Evolutionary conservation across 306 rosid genomes (phyloP).

Genomic region (Fragaria iinumae): DNA sequence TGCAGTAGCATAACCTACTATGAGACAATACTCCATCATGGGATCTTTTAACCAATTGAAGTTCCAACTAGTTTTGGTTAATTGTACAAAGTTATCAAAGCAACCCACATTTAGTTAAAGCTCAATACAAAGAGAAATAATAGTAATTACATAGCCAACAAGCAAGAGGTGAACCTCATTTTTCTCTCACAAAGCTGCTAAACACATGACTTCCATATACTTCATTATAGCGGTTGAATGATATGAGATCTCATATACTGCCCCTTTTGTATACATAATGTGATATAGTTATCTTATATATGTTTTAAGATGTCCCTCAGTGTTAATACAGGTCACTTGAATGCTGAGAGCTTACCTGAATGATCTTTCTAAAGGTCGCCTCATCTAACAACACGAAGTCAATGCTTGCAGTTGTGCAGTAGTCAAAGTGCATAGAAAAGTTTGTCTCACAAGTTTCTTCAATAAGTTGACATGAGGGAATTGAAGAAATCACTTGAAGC

Average conservation of each 20-base stretch:
- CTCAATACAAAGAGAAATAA: background rate
- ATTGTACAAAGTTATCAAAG: too few species aligned
- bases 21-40: slow-evolving; percentile 4
- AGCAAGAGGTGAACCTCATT: background rate
- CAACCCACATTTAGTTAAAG: background rate
- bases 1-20: slow-evolving; percentile 46
- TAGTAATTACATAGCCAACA: background rate
- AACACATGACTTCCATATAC: background rate
- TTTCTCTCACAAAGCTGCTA: background rate
- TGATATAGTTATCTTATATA: slow-evolving; percentile 7
- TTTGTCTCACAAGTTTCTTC: slow-evolving; percentile 77
- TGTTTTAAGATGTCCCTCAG: slow-evolving; percentile 27
- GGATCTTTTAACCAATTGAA: background rate
- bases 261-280: slow-evolving; percentile 5
- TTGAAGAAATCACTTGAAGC: slow-evolving; percentile 74
- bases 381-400: slow-evolving; percentile 77
- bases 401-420: slow-evolving; percentile 74
- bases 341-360: slow-evolving; percentile 57
- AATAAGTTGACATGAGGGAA: slow-evolving; percentile 72
- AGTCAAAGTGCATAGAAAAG: slow-evolving; percentile 87
- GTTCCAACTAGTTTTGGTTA: background rate
- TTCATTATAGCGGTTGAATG: background rate
- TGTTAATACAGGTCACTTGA: slow-evolving; percentile 24
- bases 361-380: slow-evolving; percentile 58
- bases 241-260: background rate